These are phyloP conservation scores for Trichoderma koningii DNA, from an alignment of 2,329 filamentous ascomycete species.

Conservation along the genomic window DNA sequence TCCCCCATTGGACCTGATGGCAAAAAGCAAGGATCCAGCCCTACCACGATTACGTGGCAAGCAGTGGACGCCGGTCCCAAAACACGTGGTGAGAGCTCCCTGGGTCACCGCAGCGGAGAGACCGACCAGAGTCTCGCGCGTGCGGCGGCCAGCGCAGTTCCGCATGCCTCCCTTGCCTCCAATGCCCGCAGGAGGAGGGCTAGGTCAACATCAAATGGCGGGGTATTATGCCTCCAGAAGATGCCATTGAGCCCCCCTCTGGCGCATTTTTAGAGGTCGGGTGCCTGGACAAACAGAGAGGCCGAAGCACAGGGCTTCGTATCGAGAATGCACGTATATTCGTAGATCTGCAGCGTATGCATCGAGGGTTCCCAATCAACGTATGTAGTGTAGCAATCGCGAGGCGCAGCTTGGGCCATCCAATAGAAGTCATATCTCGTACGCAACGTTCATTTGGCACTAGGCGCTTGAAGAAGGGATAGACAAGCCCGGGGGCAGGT, in stretches of 20 bases:
- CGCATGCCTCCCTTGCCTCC: not conserved
- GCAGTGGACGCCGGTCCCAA: constrained; percentile 5
- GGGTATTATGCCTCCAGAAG: constrained; percentile 7
- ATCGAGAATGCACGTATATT: not conserved
- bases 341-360: not conserved
- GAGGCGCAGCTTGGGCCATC: not conserved
- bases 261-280: constrained; percentile 3
- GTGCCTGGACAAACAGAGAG: not conserved
- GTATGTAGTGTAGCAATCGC: not conserved
- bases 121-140: constrained; percentile 6
- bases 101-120: not conserved
- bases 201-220: constrained; percentile 11
- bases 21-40: constrained; percentile 19
- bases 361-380: not conserved
- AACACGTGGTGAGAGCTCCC: constrained; percentile 19
- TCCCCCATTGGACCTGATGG: not conserved
- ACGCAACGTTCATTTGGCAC: not conserved
- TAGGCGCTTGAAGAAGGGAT: constrained; percentile 13
- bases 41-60: constrained; percentile 21
- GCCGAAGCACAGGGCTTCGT: not conserved
- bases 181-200: constrained; percentile 4
- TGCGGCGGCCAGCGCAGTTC: constrained; percentile 1
- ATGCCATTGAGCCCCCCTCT: constrained; percentile 16
- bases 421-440: not conserved
- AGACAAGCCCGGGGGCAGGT: not conserved